A percentile compares a stretch with the other conserved stretches of the same genome.
Evolutionary conservation across 2,329 filamentous ascomycete species (phyloP).

Genomic region (Cryphonectria carpinicola): DNA sequence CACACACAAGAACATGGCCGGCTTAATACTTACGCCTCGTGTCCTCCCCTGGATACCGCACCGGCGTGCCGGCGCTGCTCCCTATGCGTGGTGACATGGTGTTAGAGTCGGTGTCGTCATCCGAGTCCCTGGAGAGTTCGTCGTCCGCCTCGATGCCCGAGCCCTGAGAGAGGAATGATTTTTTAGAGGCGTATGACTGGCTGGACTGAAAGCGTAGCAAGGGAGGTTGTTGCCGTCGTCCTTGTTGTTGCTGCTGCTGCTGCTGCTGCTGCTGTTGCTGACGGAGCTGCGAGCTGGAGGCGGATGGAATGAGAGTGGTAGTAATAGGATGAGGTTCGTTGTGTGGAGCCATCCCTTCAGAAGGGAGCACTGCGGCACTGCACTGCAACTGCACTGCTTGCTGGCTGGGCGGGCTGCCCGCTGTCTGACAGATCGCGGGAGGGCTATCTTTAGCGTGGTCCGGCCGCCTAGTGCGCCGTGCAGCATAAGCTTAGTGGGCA

Average conservation of each 20-base stretch:
- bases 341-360: constrained; percentile 12
- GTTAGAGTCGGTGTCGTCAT: constrained; percentile 19
- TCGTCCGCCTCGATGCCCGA: constrained; percentile 72
- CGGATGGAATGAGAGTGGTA: background rate
- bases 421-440: constrained; percentile 6
- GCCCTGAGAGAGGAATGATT: constrained; percentile 61
- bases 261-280: background rate
- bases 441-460: constrained; percentile 5
- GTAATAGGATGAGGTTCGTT: background rate
- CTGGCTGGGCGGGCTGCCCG: background rate
- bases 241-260: background rate
- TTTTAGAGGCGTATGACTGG: constrained; percentile 57
- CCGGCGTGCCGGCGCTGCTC: constrained; percentile 37
- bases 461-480: background rate
- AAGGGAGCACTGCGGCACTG: background rate
- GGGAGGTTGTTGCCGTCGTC: background rate
- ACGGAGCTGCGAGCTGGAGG: background rate
- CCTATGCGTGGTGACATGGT: constrained; percentile 20
- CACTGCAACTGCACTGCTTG: background rate
- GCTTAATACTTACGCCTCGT: constrained; percentile 55
- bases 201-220: constrained; percentile 53
- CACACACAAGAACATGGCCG: background rate
- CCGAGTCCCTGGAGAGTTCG: constrained; percentile 53
- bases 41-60: constrained; percentile 81
- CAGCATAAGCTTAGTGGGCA: constrained; percentile 1